A percentile compares a stretch with the other conserved stretches of the same genome.
phyloP scores from a whole-genome alignment of 768 basidiomycete genomes.

The Fistulinella prunicolor region DNA sequence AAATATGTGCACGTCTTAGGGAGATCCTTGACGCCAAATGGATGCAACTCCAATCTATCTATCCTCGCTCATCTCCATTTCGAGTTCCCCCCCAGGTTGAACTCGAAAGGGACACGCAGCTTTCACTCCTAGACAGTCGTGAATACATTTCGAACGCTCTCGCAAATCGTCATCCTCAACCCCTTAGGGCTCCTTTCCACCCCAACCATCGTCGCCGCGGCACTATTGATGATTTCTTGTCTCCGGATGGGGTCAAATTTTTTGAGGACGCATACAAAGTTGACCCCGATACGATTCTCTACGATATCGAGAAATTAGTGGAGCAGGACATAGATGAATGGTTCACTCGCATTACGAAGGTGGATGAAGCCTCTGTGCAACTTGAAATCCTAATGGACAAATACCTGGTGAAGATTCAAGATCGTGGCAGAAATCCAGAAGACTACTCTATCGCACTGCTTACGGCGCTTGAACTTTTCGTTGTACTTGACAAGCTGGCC shows the following conservation, averaged over 20 bases:
- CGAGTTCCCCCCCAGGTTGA: neutral
- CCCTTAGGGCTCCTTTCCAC: conserved; percentile 6
- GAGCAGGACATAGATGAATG: conserved; percentile 17
- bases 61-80: conserved; percentile 19
- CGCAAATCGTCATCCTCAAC: neutral
- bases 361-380: conserved; percentile 10
- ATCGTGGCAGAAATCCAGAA: conserved; percentile 28
- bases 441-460: conserved; percentile 37
- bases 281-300: conserved; percentile 20
- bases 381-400: conserved; percentile 20
- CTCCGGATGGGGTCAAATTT: conserved; percentile 1
- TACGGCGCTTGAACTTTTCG: too few species aligned
- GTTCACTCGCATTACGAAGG: too few species aligned
- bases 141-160: too few species aligned
- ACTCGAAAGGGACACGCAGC: conserved; percentile 25
- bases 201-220: too few species aligned
- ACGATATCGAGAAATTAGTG: conserved; percentile 36
- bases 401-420: conserved; percentile 22
- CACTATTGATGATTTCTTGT: too few species aligned
- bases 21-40: conserved; percentile 32
- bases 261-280: neutral
- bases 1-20: conserved; percentile 23
- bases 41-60: conserved; percentile 34
- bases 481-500: too few species aligned
- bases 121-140: too few species aligned